A percentile compares a stretch with the other conserved stretches of the same genome.
These are phyloP conservation scores for Tricholoma terreum DNA, from an alignment of 768 basidiomycete genomes.

Conservation along the genomic window DNA sequence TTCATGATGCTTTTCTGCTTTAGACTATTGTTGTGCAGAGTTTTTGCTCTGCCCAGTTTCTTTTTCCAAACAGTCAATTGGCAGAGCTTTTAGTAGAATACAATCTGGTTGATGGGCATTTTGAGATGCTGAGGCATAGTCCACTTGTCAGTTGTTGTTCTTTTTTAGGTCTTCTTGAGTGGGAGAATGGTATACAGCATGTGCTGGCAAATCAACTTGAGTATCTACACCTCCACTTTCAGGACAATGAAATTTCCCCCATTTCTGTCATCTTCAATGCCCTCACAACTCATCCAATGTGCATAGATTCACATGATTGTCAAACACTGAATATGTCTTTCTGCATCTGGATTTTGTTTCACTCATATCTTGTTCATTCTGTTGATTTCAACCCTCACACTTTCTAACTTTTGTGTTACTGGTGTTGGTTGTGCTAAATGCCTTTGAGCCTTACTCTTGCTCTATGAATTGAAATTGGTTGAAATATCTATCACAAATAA, in stretches of 20 bases:
- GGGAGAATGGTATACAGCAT: neutral
- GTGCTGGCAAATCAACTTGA: neutral
- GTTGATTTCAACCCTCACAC: neutral
- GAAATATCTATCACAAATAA: neutral
- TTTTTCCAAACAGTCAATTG: too few species aligned
- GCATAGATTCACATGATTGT: neutral
- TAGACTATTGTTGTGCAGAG: neutral
- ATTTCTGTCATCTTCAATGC: neutral
- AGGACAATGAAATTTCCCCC: too few species aligned
- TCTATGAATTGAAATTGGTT: neutral
- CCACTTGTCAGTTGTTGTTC: neutral
- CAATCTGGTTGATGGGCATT: neutral
- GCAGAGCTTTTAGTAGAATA: too few species aligned
- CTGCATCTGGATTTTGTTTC: neutral
- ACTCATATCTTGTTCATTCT: neutral
- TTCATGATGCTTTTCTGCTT: neutral
- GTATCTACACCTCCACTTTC: neutral
- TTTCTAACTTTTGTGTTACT: neutral
- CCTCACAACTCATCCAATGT: neutral
- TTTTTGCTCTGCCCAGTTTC: neutral
- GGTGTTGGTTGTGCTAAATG: neutral
- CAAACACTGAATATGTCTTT: neutral
- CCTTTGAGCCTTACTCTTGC: neutral
- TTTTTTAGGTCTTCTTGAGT: neutral
- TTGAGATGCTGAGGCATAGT: neutral